Base-by-base conservation (phyloP, 139 green algal species). In the Nannochloris sp. region DNA sequence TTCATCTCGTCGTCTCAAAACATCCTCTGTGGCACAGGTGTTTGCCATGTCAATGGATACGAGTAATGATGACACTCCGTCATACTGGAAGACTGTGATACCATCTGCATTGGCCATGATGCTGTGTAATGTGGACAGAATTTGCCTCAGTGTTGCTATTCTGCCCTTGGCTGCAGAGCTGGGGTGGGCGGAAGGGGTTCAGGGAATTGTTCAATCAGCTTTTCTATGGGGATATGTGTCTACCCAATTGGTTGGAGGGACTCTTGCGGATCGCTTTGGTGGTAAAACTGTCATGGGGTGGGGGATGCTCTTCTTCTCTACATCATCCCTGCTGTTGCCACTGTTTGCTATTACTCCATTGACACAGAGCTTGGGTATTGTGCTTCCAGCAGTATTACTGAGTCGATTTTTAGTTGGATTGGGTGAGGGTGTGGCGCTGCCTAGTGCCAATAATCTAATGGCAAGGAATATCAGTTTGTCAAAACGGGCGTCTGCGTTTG, bases 61-160 rank as follows among this genome's bases (percentile, higher is more conserved):
- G 9, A 53, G 17, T 28, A 11, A 53, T 12, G 46, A 23, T 23
- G n/a, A 53, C 17, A 10, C 46, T 53, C 9, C 46, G 4, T 28
- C n/a, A 11, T 53, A 53, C 20, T 53, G 53, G 14, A 65, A 63
- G 0, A 68, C 83, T 4, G 78, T 92, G 29, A 51, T 85, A 23
- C 86, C 86, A 36, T 86, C 83, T 2, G 79, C 83, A 0, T 51
- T 89, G 59, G 78, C 84, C 0, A 73, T 91, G 56, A 62, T 95
- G 61, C 71, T 98, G n/a, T 98, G 92, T 79, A 98, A 97, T 79
- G 93, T 97, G 81, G 92, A 97, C 76, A 78, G 90, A 28, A 94
- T 96, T 49, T 95, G 85, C 67, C 87, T 98, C 72, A 85, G 75
- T 46, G 84, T 98, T 2, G 92, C 91, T 64, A 92, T 98, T 68